These are phyloP conservation scores for Candida ulmi DNA, from an alignment of 805 yeast species.

Conservation along the genomic window DNA sequence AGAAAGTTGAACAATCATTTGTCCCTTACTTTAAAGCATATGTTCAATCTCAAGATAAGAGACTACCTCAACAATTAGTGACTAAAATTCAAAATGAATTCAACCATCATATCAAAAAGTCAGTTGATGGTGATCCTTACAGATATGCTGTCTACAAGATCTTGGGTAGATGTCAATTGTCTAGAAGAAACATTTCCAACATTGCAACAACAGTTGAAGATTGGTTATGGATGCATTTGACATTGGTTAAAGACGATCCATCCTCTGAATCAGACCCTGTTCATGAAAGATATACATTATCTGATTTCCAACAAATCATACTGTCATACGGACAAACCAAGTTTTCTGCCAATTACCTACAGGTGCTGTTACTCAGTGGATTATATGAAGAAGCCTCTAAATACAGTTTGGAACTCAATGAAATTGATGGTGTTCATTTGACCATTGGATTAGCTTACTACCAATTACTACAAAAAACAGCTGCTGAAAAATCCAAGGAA, in stretches of 20 bases:
- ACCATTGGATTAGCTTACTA: conserved; percentile 76
- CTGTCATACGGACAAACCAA: conserved; percentile 66
- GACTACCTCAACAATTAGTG: conserved; percentile 59
- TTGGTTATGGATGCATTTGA: conserved; percentile 93
- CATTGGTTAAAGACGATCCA: conserved; percentile 58
- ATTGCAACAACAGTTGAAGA: conserved; percentile 81
- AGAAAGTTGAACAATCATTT: conserved; percentile 80
- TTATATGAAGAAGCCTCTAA: conserved; percentile 76
- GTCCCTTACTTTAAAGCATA: conserved; percentile 73
- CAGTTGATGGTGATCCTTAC: conserved; percentile 73
- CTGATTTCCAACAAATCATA: conserved; percentile 68
- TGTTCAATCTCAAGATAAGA: conserved; percentile 46
- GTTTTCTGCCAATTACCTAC: conserved; percentile 69
- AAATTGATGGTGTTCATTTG: conserved; percentile 84
- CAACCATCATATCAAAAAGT: conserved; percentile 72
- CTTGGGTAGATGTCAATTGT: conserved; percentile 78
- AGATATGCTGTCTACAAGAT: conserved; percentile 87
- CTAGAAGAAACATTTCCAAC: conserved; percentile 59
- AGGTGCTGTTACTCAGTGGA: conserved; percentile 69
- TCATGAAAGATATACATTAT: conserved; percentile 66
- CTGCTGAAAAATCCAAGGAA: conserved; percentile 25
- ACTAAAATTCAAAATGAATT: conserved; percentile 75
- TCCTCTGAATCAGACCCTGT: conserved; percentile 42
- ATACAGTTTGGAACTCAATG: conserved; percentile 55
- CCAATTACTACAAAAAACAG: conserved; percentile 54